Conservation (phyloP, 768 basidiomycete genomes). For the Podaxis pistillaris region DNA sequence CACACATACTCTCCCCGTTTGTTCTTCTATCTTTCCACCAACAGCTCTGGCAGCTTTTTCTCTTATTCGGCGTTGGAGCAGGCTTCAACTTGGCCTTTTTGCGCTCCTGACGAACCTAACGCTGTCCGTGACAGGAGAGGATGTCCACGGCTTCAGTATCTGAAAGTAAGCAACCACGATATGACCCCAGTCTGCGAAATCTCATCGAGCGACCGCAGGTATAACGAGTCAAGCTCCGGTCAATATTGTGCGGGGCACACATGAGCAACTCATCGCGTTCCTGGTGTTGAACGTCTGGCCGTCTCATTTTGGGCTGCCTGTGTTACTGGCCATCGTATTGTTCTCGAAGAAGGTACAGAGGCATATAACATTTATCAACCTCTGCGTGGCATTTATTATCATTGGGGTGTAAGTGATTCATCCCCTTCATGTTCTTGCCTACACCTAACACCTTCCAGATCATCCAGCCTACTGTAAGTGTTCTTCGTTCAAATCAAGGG, state of each 20-base stretch:
- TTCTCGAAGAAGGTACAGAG: constrained; percentile 41
- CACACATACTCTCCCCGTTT: background rate
- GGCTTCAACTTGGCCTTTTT: background rate
- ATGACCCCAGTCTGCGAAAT: background rate
- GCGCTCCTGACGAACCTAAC: background rate
- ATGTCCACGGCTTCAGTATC: background rate
- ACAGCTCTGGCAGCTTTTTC: background rate
- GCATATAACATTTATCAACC: constrained; percentile 46
- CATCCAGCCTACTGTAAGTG: constrained; percentile 40
- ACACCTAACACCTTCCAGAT: constrained; percentile 23
- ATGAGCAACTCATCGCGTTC: constrained; percentile 37
- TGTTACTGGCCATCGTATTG: constrained; percentile 38
- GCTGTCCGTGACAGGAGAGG: background rate
- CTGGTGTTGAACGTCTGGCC: constrained; percentile 50
- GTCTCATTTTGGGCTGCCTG: constrained; percentile 46
- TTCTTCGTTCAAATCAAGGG: background rate
- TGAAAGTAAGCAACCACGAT: background rate
- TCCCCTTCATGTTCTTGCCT: background rate
- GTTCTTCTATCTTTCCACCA: background rate
- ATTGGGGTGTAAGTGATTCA: constrained; percentile 39
- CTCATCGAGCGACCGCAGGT: background rate
- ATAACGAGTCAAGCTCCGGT: constrained; percentile 16
- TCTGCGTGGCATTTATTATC: constrained; percentile 44
- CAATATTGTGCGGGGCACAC: constrained; percentile 42
- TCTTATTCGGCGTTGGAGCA: background rate